These are phyloP conservation scores for Antitrichia curtipendula DNA, from an alignment of 225 moss, liverwort and hornwort species.

Conservation along the genomic window DNA sequence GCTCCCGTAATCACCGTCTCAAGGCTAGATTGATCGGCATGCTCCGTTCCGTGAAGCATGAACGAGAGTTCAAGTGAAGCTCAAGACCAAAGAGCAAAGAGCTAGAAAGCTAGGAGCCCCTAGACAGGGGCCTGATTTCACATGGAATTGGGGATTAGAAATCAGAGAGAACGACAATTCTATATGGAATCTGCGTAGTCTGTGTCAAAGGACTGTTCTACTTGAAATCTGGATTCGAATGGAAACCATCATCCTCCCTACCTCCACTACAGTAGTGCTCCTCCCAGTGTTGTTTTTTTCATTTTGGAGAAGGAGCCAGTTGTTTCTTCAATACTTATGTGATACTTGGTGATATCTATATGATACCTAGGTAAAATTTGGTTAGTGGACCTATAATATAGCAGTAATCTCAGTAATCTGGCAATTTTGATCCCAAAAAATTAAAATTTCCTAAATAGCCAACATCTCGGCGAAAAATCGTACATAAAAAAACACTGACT, in stretches of 20 bases:
- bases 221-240: not conserved
- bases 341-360: too few species aligned
- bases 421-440: too few species aligned
- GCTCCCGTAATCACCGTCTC: not conserved
- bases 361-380: too few species aligned
- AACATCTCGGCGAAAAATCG: too few species aligned
- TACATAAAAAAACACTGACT: too few species aligned
- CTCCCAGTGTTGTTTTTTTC: too few species aligned
- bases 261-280: too few species aligned
- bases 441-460: too few species aligned
- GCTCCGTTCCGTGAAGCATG: not conserved
- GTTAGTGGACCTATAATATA: too few species aligned
- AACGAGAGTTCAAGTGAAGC: not conserved
- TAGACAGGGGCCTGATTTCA: not conserved
- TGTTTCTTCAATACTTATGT: too few species aligned
- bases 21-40: not conserved
- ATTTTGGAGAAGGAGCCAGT: too few species aligned
- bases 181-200: not conserved
- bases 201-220: not conserved
- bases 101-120: not conserved
- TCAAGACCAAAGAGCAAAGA: not conserved
- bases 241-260: not conserved
- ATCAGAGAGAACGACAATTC: not conserved
- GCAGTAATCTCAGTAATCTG: too few species aligned
- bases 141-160: not conserved